Conservation (phyloP, 345 rosid species). For the Ricinus communis region DNA sequence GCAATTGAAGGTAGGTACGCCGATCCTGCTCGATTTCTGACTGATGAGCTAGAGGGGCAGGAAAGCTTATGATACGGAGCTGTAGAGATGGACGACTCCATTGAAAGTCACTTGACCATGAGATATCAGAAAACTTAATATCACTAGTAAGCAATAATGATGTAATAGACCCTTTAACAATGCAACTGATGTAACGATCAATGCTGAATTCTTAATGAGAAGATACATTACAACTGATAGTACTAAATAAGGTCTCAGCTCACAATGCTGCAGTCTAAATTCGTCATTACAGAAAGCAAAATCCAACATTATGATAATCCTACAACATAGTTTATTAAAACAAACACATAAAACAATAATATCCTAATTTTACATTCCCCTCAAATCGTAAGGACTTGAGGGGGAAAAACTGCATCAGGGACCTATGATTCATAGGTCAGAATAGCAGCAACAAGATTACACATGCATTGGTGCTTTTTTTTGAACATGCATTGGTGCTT, state of each 20-base stretch:
- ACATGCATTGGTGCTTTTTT: background rate
- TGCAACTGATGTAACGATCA: background rate
- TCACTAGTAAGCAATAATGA: too few relatives aligned
- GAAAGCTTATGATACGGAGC: too few relatives aligned
- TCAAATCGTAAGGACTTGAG: background rate
- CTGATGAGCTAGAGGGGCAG: too few relatives aligned
- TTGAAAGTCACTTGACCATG: too few relatives aligned
- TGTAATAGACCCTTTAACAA: background rate
- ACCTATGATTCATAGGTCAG: conserved; percentile 8
- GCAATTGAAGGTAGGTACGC: too few relatives aligned
- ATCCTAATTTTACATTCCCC: conserved; percentile 12
- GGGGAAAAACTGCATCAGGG: background rate
- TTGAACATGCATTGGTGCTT: background rate
- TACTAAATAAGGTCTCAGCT: background rate
- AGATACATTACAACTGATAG: conserved; percentile 7
- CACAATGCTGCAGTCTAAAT: conserved; percentile 5
- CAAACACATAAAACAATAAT: background rate
- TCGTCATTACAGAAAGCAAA: conserved; percentile 7
- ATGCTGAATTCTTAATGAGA: background rate
- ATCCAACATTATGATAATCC: conserved; percentile 13
- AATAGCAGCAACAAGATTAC: conserved; percentile 11
- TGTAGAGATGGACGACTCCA: too few relatives aligned
- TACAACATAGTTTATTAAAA: conserved; percentile 7
- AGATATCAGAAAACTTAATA: too few relatives aligned
- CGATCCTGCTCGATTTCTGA: too few relatives aligned